Percentiles rank a stretch among this genome's conserved stretches.
phyloP scores from a whole-genome alignment of 2,329 filamentous ascomycete species.

The Sclerotinia trifoliorum region DNA sequence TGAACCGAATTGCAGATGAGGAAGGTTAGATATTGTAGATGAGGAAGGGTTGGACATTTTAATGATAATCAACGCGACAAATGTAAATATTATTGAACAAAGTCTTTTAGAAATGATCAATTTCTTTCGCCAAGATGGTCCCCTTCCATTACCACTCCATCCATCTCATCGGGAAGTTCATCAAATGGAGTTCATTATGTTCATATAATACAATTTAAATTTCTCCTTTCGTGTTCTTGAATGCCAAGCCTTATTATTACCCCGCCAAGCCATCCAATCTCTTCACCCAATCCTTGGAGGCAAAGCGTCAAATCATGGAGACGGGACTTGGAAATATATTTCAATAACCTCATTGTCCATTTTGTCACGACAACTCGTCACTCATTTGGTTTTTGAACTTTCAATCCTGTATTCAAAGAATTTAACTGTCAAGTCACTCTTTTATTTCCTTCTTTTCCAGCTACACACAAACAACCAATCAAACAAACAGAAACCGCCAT shows the following conservation, averaged over 20 bases:
- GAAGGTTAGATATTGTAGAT: neutral
- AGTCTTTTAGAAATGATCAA: neutral
- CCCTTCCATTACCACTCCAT: neutral
- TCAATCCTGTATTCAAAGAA: neutral
- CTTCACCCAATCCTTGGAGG: constrained; percentile 6
- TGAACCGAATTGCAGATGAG: neutral
- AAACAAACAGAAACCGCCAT: constrained; percentile 4
- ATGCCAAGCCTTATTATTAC: constrained; percentile 11
- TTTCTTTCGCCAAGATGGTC: neutral
- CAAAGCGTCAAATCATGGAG: constrained; percentile 1
- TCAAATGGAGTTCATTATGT: neutral
- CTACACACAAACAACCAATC: neutral
- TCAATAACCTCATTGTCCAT: constrained; percentile 12
- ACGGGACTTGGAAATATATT: neutral
- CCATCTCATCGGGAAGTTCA: neutral
- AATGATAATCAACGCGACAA: neutral
- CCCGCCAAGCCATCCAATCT: constrained; percentile 21
- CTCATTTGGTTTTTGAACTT: neutral
- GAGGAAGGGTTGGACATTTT: neutral
- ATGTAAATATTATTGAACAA: neutral
- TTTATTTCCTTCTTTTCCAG: neutral
- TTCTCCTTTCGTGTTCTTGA: constrained; percentile 1
- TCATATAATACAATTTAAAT: neutral
- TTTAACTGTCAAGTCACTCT: neutral
- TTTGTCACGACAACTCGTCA: neutral